Base-by-base conservation (phyloP, 805 yeast genomes). In the Pichia thaimueangensis region DNA sequence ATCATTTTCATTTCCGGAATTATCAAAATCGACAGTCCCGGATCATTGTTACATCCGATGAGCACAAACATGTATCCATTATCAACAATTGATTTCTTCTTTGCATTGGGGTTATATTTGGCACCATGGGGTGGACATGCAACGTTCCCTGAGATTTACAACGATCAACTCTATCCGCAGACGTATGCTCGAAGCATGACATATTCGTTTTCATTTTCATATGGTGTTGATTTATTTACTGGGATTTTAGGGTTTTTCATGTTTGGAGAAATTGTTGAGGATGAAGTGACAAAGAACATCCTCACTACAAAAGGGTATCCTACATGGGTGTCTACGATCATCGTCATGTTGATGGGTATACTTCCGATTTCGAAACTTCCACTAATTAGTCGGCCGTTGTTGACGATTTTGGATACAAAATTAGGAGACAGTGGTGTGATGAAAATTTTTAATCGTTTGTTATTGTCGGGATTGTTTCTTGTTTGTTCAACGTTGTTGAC, bases 51-150 rank as follows among this genome's bases (percentile, higher is more conserved):
- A 15, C 55, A 66, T 16, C 77, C 81, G 11, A 80, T 81, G 73
- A 71, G 74, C 6, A 82, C 93, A 0, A 74, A 79, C 48, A 33
- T 82, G 45, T 78, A 77, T 71, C 96, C 96, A 3, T 54, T 59
- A 6, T 65, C 73, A 9, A 53, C 63, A 13, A 59, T 70, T 6
- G 76, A 74, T 47, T 67, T 78, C 25, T 69, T 83, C 36, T 66
- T 82, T 35, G 71, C 82, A 8, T 62, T 81, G 43, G 91, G 91
- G 2, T 69, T 83, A 23, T 70, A 79, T 45, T 73, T 83, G 71
- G 87, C 89, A 4, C 87, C 88, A 11, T 83, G 86, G 78, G 91
- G 91, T 43, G 93, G 93, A 3, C 91, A 83, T 57, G 86, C 87
- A 1, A 80, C 84, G 6, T 82, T 82, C 50, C 91, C 91, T 2